A percentile compares a stretch with the other conserved stretches of the same genome.
Evolutionary conservation across 331 rosid species (phyloP).

Genomic region (Acacia concinna): DNA sequence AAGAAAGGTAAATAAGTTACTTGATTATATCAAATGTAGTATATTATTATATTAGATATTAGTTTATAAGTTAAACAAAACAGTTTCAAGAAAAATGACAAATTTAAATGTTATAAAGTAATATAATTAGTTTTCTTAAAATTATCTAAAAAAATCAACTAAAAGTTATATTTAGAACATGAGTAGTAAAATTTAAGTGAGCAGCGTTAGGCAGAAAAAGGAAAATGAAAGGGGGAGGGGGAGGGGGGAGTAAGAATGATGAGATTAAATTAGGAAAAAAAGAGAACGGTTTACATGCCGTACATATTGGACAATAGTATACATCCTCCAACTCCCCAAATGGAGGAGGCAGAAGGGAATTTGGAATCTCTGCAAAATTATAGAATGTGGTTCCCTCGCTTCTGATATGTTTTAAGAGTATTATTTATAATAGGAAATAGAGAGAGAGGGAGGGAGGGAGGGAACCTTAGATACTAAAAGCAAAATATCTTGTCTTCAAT

Average conservation of each 20-base stretch:
- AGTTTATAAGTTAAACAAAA: too few species aligned
- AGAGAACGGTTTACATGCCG: constrained; percentile 22
- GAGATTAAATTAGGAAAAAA: constrained; percentile 2
- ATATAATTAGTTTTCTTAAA: too few species aligned
- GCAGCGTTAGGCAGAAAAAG: neutral
- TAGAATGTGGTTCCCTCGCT: constrained; percentile 90
- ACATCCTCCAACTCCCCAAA: constrained; percentile 95
- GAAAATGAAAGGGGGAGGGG: neutral
- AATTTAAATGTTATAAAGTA: too few species aligned
- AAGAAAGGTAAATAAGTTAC: too few species aligned
- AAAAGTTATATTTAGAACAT: too few species aligned
- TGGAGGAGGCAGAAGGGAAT: constrained; percentile 84
- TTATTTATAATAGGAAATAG: constrained; percentile 13
- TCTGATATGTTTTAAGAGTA: constrained; percentile 43
- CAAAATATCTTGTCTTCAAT: neutral
- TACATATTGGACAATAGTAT: constrained; percentile 84
- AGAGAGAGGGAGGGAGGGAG: too few species aligned
- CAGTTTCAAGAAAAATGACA: too few species aligned
- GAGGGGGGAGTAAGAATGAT: constrained; percentile 15
- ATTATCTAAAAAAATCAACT: too few species aligned
- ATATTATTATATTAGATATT: too few species aligned
- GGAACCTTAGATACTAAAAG: neutral
- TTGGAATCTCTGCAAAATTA: constrained; percentile 75
- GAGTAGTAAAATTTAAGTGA: constrained; percentile 1
- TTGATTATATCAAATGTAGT: too few species aligned